phyloP scores from a whole-genome alignment of 441 rosid species.

The Arabidopsis lyrata region DNA sequence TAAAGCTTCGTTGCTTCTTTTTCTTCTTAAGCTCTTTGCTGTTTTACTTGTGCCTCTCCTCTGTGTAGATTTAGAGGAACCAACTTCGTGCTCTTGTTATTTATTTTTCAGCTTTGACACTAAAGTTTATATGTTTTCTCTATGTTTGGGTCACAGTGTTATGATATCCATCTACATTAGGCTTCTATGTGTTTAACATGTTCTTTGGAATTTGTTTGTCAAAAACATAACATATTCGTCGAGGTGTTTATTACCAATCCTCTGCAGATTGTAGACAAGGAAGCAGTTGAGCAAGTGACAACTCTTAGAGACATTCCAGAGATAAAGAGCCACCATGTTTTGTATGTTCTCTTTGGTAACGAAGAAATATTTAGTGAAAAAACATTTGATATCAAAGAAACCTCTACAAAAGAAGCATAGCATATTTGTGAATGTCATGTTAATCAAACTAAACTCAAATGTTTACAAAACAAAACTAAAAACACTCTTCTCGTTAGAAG shows the following conservation, averaged over 20 bases:
- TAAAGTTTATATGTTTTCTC: not conserved
- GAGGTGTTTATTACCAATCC: slow-evolving; percentile 57
- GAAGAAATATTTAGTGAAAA: too few relatives aligned
- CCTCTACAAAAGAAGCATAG: too few relatives aligned
- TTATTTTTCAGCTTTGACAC: not conserved
- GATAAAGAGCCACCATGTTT: slow-evolving; percentile 33
- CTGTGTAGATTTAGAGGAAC: slow-evolving; percentile 1
- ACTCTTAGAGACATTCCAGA: slow-evolving; percentile 77
- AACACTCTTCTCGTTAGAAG: too few relatives aligned
- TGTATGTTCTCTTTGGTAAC: not conserved
- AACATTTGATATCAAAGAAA: too few relatives aligned
- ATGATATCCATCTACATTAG: not conserved
- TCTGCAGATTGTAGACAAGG: slow-evolving; percentile 81
- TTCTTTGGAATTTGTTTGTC: slow-evolving; percentile 32
- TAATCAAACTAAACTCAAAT: too few relatives aligned
- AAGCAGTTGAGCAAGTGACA: slow-evolving; percentile 78
- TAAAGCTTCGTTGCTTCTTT: not conserved
- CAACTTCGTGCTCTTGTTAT: not conserved
- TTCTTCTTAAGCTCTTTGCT: not conserved
- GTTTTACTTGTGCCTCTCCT: not conserved
- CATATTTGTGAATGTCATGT: too few relatives aligned
- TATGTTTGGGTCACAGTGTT: slow-evolving; percentile 13
- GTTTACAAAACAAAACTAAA: too few relatives aligned
- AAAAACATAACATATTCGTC: slow-evolving; percentile 37
- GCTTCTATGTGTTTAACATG: slow-evolving; percentile 6